Evolutionary conservation across 2,329 filamentous ascomycete species (phyloP), one percentile per base, ranked within the genome.

Genomic region (Penicillium decumbens): DNA sequence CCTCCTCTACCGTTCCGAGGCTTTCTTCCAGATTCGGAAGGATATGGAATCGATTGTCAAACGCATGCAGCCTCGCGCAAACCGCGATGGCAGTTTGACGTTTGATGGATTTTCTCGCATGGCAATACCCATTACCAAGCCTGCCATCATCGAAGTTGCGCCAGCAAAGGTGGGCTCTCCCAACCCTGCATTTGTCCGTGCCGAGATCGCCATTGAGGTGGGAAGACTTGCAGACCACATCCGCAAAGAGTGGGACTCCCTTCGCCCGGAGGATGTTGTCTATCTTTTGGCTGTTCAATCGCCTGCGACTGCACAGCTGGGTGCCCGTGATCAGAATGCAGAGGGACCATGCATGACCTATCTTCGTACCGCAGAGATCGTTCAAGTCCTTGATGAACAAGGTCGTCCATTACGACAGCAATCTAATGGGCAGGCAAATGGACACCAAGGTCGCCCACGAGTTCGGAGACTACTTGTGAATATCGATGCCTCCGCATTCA

Each of bases 11-110:
- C 84, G 92, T 35, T 88, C 85, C 50, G 93, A 98, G 69, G 82
- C 92, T 0, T 96, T 97, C 67, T 97, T 95, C 67, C 88, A 89
- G 52, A 92, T 98, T 51, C 83, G 90, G 40, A 92, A 90, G 63
- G 89, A 98, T 65, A 83, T 98, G 49, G 89, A 95, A 65, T 82
- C 88, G 41, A 83, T 87, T 6, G 67, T 97, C 43, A 88, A 87
- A 63, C 84, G 89, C 40, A 73, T 98, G 51, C 83, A 86, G 57
- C 91, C 92, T 1, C 82, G 84, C 56, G 65, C 74, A 20, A 79
- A 77, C 50, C 79, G 79, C 35, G 76, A 81, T 32, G 87, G 85
- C 55, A 85, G 80, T 33, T 72, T 77, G 0, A 77, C 74, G 4
- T 97, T 97, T 64, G 78, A 85, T 10, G 92, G 93, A 0, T 90